Evolutionary conservation across 208 protist species (phyloP), one percentile per base, ranked within the genome.

Genomic region (Borovskyia barvae): DNA sequence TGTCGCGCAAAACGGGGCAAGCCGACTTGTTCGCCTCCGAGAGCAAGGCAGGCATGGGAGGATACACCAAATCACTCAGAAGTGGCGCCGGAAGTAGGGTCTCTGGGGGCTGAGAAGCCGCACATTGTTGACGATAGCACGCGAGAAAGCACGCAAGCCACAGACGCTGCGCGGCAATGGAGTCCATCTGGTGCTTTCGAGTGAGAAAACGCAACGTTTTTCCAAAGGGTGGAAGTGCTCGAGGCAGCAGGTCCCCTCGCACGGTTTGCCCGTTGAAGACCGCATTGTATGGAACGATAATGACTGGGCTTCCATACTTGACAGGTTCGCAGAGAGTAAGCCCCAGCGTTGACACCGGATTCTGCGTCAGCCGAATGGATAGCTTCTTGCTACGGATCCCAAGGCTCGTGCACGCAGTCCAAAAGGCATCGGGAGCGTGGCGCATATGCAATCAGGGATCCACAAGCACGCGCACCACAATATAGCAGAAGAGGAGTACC

Each of bases 211-310:
- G 37, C 32, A 75, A 37, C 58, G 82, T 67, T 29, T 76, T 59
- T 24, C 57, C 41, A 28, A 83, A 55, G 36, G 89, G 58, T 0
- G 85, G 85, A 22, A 91, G 28, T 0, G 61, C 65, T 0, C n/a
- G 46, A 2, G 83, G 78, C 40, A 76, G 41, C 26, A 73, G 47
- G 35, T 76, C 77, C 15, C 88, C 88, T 19, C 77, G 71, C 30
- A 90, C 41, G 5, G 83, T 93, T 58, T 92, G 77, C 12, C 56
- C 64, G 29, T 92, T 93, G 26, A 91, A 50, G 43, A 78, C 71
- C n/a, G 63, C 40, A 25, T 57, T 52, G 68, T 93, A 93, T 5
- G 89, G 89, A 11, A 93, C 82, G 14, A 49, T 77, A 29, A 86
- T 65, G 29, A 95, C 50, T 0, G 81, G 74, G 2, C 67, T 57